Evolutionary conservation across 1,284 basidiomycete genomes (phyloP).

Genomic region (Ceratobasidium sp.): DNA sequence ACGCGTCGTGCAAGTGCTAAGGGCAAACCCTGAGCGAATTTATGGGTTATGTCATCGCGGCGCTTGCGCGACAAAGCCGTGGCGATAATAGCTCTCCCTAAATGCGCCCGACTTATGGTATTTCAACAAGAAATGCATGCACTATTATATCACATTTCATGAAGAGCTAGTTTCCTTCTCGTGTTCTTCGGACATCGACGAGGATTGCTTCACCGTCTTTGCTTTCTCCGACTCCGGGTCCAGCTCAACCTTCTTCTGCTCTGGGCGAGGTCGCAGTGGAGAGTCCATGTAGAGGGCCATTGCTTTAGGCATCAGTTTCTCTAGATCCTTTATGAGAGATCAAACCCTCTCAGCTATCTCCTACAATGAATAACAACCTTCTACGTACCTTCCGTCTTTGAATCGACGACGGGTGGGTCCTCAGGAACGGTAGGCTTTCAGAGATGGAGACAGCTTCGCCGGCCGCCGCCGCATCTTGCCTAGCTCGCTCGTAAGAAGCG

Average conservation of each 20-base stretch:
- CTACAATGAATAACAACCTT: neutral
- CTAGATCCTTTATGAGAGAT: slow-evolving; percentile 46
- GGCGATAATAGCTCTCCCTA: neutral
- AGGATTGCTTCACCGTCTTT: neutral
- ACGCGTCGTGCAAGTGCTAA: slow-evolving; percentile 28
- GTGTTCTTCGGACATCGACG: neutral
- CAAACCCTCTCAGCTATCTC: neutral
- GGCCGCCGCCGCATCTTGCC: slow-evolving; percentile 49
- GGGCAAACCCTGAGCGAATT: slow-evolving; percentile 38
- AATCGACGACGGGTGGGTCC: slow-evolving; percentile 57
- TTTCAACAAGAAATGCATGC: neutral
- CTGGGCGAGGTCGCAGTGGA: slow-evolving; percentile 17
- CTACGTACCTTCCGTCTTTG: slow-evolving; percentile 50
- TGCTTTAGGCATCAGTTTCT: slow-evolving; percentile 51
- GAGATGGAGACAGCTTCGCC: slow-evolving; percentile 48
- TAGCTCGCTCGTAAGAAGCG: slow-evolving; percentile 15
- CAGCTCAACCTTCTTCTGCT: neutral
- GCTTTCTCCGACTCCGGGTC: neutral
- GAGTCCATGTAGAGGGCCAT: slow-evolving; percentile 49
- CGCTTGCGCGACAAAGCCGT: neutral
- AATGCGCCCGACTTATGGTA: neutral
- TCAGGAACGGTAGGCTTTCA: slow-evolving; percentile 51
- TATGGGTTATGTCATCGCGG: slow-evolving; percentile 19
- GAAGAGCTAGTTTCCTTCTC: slow-evolving; percentile 9
- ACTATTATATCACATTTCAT: neutral